These are phyloP conservation scores for Seiridium unicorne DNA, from an alignment of 2,329 filamentous ascomycete genomes.

Conservation along the genomic window DNA sequence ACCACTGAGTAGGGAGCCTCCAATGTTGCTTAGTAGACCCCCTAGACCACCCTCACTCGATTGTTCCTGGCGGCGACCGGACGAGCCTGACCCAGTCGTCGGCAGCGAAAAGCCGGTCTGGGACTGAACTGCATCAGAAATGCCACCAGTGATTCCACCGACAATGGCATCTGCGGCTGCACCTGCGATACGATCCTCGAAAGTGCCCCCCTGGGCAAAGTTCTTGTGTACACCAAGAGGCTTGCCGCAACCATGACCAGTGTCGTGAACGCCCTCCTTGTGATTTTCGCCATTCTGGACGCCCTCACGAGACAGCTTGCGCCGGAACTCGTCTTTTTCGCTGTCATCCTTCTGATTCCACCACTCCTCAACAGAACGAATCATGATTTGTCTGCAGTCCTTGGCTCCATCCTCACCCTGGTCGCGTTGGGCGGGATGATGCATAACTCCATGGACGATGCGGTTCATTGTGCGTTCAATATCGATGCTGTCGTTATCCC, in stretches of 20 bases:
- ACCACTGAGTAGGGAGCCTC: slow-evolving; percentile 64
- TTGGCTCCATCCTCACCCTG: slow-evolving; percentile 66
- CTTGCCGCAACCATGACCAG: slow-evolving; percentile 77
- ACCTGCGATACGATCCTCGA: slow-evolving; percentile 56
- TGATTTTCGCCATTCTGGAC: slow-evolving; percentile 80
- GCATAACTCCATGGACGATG: slow-evolving; percentile 80
- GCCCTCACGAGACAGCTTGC: slow-evolving; percentile 74
- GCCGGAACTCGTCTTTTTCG: slow-evolving; percentile 66
- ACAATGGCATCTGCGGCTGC: slow-evolving; percentile 57
- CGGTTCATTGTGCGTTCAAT: slow-evolving; percentile 68
- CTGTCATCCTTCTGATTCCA: slow-evolving; percentile 67
- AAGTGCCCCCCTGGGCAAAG: slow-evolving; percentile 44
- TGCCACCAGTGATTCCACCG: slow-evolving; percentile 52
- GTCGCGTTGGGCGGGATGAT: slow-evolving; percentile 79
- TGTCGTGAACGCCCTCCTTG: slow-evolving; percentile 79
- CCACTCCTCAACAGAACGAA: slow-evolving; percentile 77
- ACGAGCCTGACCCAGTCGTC: slow-evolving; percentile 9
- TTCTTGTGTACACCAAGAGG: slow-evolving; percentile 78
- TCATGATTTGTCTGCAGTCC: slow-evolving; percentile 77
- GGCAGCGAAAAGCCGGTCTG: slow-evolving; percentile 35
- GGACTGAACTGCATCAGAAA: slow-evolving; percentile 44
- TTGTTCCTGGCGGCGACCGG: slow-evolving; percentile 39
- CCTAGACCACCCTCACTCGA: slow-evolving; percentile 60
- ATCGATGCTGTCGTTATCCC: slow-evolving; percentile 75
- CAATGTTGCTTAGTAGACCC: slow-evolving; percentile 68